Evolutionary conservation across 2,329 filamentous ascomycete species (phyloP).

Genomic region (Aspergillus amoenus): DNA sequence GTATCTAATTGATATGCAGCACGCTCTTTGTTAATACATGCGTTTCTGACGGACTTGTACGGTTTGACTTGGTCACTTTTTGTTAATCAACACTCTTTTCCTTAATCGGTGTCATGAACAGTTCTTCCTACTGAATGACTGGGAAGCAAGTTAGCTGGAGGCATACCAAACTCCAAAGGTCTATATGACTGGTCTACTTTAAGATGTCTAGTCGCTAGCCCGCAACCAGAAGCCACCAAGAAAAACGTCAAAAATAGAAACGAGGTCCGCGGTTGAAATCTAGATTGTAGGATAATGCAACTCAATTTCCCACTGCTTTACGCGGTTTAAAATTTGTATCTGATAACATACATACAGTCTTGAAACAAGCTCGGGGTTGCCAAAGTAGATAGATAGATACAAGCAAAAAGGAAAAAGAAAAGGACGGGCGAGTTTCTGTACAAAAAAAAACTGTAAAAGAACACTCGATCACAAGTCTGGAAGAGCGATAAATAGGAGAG

Average conservation of each 20-base stretch:
- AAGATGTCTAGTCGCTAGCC: no score
- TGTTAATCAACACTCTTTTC: background rate
- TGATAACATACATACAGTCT: slow-evolving; percentile 16
- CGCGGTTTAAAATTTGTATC: background rate
- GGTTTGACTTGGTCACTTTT: background rate
- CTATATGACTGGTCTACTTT: background rate
- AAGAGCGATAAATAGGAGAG: background rate
- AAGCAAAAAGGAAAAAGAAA: slow-evolving; percentile 5
- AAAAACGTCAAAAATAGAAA: background rate
- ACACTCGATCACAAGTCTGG: background rate
- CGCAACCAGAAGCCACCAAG: no score
- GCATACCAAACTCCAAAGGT: background rate
- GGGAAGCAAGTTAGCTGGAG: background rate
- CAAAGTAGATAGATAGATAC: slow-evolving; percentile 9
- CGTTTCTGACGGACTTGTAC: background rate
- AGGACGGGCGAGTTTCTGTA: background rate
- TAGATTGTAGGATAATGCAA: background rate
- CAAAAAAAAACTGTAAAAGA: background rate
- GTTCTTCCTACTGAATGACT: no score
- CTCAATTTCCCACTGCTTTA: background rate
- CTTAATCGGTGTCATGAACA: no score
- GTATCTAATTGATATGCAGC: background rate
- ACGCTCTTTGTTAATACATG: background rate
- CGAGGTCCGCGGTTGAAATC: background rate
- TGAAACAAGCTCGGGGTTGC: background rate